Evolutionary conservation across 495 filamentous ascomycete genomes (phyloP).

Genomic region (Umbilicaria muhlenbergii): DNA sequence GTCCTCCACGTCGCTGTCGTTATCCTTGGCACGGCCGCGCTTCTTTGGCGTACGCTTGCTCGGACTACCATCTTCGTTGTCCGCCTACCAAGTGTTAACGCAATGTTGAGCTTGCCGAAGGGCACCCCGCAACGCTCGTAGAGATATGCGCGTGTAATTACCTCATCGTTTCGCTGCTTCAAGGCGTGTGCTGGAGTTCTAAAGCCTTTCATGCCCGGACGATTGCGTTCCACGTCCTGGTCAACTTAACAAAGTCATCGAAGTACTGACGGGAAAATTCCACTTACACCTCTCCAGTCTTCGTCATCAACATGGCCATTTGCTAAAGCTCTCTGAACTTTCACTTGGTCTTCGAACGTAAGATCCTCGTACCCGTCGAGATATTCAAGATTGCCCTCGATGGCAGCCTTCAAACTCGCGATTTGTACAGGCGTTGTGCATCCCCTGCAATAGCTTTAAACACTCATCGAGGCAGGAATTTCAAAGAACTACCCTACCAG

Average conservation of each 20-base stretch:
- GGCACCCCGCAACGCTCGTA: slow-evolving; percentile 3
- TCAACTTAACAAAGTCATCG: not conserved
- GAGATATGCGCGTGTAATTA: slow-evolving; percentile 7
- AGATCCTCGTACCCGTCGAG: slow-evolving; percentile 66
- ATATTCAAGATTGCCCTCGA: slow-evolving; percentile 24
- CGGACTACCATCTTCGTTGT: slow-evolving; percentile 10
- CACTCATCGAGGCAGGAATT: not conserved
- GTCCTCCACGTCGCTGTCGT: slow-evolving; percentile 15
- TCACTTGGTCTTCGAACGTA: slow-evolving; percentile 40
- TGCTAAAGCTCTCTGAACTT: slow-evolving; percentile 43
- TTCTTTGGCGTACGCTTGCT: slow-evolving; percentile 23
- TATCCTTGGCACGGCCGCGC: slow-evolving; percentile 23
- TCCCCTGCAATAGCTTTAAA: slow-evolving; percentile 37
- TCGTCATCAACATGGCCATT: slow-evolving; percentile 60
- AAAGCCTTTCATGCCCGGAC: slow-evolving; percentile 48
- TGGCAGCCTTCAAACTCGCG: slow-evolving; percentile 32
- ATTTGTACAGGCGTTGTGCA: slow-evolving; percentile 56
- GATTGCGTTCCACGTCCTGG: slow-evolving; percentile 54
- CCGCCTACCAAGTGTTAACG: slow-evolving; percentile 1
- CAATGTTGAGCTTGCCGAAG: slow-evolving; percentile 2
- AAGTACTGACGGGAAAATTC: slow-evolving; percentile 1
- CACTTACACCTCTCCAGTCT: slow-evolving; percentile 63
- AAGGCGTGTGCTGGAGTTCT: slow-evolving; percentile 27
- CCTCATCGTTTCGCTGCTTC: slow-evolving; percentile 21
- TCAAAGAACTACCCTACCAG: slow-evolving; percentile 39